phyloP scores from a whole-genome alignment of 345 rosid species.

The Eutrema yunnanense region DNA sequence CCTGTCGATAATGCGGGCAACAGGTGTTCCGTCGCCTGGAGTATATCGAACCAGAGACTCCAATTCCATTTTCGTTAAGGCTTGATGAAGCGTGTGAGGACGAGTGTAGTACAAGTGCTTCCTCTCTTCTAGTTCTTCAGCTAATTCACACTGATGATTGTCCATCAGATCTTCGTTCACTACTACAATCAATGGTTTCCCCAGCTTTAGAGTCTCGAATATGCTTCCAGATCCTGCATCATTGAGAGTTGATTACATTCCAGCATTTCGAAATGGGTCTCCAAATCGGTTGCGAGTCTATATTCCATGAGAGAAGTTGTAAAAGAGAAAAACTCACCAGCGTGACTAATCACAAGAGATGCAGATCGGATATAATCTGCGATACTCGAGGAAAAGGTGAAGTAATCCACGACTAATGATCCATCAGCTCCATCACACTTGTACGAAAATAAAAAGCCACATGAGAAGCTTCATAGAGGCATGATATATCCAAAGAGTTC shows the following conservation, averaged over 20 bases:
- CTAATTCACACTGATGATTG: slow-evolving; percentile 90
- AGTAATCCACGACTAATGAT: slow-evolving; percentile 68
- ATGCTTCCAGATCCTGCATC: slow-evolving; percentile 89
- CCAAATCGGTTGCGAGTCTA: not conserved
- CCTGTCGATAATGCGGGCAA: slow-evolving; percentile 53
- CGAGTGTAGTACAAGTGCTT: slow-evolving; percentile 69
- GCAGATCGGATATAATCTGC: slow-evolving; percentile 74
- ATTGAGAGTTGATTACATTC: not conserved
- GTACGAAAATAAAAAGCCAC: not conserved
- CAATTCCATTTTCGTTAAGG: slow-evolving; percentile 48
- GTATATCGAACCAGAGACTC: slow-evolving; percentile 58
- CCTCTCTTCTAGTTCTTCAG: slow-evolving; percentile 82
- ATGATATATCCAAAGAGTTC: no score
- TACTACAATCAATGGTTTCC: slow-evolving; percentile 83
- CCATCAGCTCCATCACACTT: slow-evolving; percentile 64
- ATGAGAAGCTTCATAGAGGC: not conserved
- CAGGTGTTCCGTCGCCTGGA: slow-evolving; percentile 66
- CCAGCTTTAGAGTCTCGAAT: slow-evolving; percentile 70
- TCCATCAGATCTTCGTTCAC: slow-evolving; percentile 96
- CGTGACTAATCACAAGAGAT: slow-evolving; percentile 91
- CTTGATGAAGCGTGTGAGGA: slow-evolving; percentile 54
- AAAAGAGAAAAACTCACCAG: slow-evolving; percentile 36
- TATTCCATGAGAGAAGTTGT: not conserved
- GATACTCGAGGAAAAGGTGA: slow-evolving; percentile 84
- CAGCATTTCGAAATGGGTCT: not conserved